phyloP scores from a whole-genome alignment of 192 early-diverging fungal species.

The Paraglomus occultum region DNA sequence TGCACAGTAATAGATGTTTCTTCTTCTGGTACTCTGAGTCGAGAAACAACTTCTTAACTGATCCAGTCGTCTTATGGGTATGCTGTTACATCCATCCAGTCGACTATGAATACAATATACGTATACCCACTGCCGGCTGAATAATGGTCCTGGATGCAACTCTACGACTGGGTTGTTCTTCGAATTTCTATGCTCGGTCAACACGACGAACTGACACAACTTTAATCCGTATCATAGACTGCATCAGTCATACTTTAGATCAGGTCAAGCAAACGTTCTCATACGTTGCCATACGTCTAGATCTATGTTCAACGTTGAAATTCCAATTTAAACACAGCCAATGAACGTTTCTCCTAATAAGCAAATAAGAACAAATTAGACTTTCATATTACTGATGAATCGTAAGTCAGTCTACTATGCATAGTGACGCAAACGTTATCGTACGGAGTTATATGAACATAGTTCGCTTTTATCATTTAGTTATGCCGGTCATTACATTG shows the following conservation, averaged over 20 bases:
- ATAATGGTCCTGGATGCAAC: constrained; percentile 82
- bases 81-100: background rate
- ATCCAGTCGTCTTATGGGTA: constrained; percentile 73
- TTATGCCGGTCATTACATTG: constrained; percentile 90
- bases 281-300: constrained; percentile 1
- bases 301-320: constrained; percentile 1
- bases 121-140: constrained; percentile 45
- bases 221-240: constrained; percentile 84
- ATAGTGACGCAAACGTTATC: constrained; percentile 32
- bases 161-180: constrained; percentile 77
- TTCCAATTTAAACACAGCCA: constrained; percentile 51
- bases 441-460: background rate
- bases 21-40: constrained; percentile 99
- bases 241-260: constrained; percentile 83
- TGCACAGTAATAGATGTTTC: constrained; percentile 68
- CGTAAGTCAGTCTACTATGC: constrained; percentile 37
- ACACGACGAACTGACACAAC: constrained; percentile 66
- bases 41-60: constrained; percentile 64
- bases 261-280: constrained; percentile 44
- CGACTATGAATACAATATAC: background rate
- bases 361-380: constrained; percentile 71
- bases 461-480: constrained; percentile 19
- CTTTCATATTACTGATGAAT: constrained; percentile 90
- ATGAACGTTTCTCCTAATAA: constrained; percentile 85
- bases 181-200: constrained; percentile 86